Base-by-base conservation (phyloP, 1,284 basidiomycete genomes). In the Ganoderma sinense region DNA sequence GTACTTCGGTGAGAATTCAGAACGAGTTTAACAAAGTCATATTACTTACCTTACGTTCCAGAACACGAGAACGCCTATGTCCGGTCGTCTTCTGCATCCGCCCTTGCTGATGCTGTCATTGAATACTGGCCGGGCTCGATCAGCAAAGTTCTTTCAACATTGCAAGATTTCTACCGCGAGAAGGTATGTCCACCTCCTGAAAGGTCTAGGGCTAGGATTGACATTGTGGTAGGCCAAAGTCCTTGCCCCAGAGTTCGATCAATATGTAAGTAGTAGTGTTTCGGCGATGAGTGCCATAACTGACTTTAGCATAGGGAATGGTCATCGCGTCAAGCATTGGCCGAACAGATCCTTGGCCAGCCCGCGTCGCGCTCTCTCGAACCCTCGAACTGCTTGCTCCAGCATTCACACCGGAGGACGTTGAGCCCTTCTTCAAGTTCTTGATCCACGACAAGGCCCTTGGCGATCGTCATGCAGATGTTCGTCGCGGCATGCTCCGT, bases 321-420 rank as follows among this genome's bases (percentile, higher is more conserved):
- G 87, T 99, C 69, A 94, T 98, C 70, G 91, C 95, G 33, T 89
- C 92, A 75, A 98, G 94, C 62, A 83, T 98, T n/a, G 92, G 97
- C 78, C 90, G 94, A 43, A 84, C 89, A n/a, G 98, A 99, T 81
- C 97, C 97, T 5, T 99, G 95, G 95, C 88, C 91, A 66, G 87
- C 92, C 33, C 89, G 98, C 41, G 85, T 93, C 1, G 96, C 97
- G 4, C 86, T 94, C 60, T 94, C 94, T 0, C 81, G 85, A 8
- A 83, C 94, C 0, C 90, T 99, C 67, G 87, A 91, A 72, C 83
- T 89, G 3, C 80, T 97, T 2, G 90, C 96, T 0, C 89, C 92
- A 2, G 84, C 84, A 20, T 92, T 97, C 73, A 86, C 88, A 0
- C 84, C 88, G 10, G 83, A 84, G 0, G 88, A 93, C 53, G 86